A percentile compares a stretch with the other conserved stretches of the same genome.
phyloP scores from a whole-genome alignment of 495 filamentous ascomycete species.

The Aspergillus taichungensis region DNA sequence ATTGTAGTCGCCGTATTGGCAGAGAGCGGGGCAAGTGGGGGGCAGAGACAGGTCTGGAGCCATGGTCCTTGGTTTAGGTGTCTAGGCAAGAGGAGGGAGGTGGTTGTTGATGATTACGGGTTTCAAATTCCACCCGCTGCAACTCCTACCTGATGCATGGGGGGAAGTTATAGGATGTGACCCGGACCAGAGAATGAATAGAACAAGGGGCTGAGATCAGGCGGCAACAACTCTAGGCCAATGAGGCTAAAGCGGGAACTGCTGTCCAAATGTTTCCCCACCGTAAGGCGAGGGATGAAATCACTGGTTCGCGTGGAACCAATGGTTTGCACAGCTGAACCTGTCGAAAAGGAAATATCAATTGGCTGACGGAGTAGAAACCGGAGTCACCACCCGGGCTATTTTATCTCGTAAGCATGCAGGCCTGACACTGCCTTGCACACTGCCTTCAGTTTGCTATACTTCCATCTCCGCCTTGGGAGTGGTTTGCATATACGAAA shows the following conservation, averaged over 20 bases:
- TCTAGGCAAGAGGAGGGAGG: not conserved
- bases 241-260: not conserved
- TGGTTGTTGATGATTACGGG: too few species aligned
- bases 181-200: not conserved
- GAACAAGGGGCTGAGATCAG: not conserved
- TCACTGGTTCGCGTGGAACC: not conserved
- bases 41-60: constrained; percentile 1
- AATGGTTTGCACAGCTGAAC: not conserved
- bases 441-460: too few species aligned
- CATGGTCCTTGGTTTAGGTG: not conserved
- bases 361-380: not conserved
- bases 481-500: too few species aligned
- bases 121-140: too few species aligned
- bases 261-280: not conserved
- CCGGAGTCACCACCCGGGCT: not conserved
- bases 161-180: not conserved
- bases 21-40: not conserved
- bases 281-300: too few species aligned
- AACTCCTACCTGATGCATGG: not conserved
- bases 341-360: not conserved
- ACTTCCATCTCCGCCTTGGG: too few species aligned
- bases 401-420: not conserved
- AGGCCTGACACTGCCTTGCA: not conserved
- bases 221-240: not conserved
- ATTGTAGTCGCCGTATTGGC: not conserved